These are phyloP conservation scores for Luffa acutangula DNA, from an alignment of 306 rosid species.

Conservation along the genomic window DNA sequence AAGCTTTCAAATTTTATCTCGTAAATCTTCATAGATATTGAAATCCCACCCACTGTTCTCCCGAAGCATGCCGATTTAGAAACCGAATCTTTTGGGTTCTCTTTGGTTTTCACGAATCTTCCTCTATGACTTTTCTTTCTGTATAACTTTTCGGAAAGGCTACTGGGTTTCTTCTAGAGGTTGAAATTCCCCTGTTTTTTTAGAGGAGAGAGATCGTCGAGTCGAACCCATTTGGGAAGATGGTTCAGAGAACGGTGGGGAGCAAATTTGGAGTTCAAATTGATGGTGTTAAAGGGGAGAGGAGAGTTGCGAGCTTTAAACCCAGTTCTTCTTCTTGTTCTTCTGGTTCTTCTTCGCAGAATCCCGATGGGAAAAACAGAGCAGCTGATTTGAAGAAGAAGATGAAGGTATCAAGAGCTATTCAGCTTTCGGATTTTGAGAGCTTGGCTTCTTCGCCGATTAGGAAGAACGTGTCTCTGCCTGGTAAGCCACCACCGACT, in stretches of 20 bases:
- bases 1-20: background rate
- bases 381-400: constrained; percentile 74
- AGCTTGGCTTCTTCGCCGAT: constrained; percentile 31
- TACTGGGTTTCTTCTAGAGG: background rate
- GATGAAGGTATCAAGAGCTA: constrained; percentile 59
- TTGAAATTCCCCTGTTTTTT: constrained; percentile 1
- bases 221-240: constrained; percentile 19
- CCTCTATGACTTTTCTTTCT: background rate
- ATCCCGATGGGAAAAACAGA: constrained; percentile 56
- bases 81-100: background rate
- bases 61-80: background rate
- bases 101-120: constrained; percentile 6
- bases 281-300: constrained; percentile 46
- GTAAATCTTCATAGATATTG: background rate
- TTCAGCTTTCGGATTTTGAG: constrained; percentile 53
- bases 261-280: constrained; percentile 59
- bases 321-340: constrained; percentile 16
- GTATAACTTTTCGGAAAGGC: background rate
- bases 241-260: constrained; percentile 75
- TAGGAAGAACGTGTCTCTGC: constrained; percentile 25
- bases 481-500: constrained; percentile 29
- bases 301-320: constrained; percentile 33
- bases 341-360: constrained; percentile 22
- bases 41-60: background rate
- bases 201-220: constrained; percentile 22